Percentiles rank a stretch among this genome's conserved stretches.
phyloP scores from a whole-genome alignment of 371 early-diverging fungal genomes.

The Haplosporangium sp. region DNA sequence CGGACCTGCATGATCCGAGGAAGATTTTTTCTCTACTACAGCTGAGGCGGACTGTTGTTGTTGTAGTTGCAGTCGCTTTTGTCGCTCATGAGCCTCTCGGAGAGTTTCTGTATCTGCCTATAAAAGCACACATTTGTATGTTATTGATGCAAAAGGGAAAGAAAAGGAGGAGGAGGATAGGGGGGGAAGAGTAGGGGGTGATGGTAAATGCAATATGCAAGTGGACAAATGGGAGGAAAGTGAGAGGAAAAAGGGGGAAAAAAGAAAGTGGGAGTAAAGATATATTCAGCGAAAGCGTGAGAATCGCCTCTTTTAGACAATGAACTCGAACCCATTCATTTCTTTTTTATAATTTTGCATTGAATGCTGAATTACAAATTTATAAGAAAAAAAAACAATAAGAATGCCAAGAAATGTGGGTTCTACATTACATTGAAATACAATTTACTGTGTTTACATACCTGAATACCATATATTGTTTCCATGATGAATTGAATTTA shows the following conservation, averaged over 20 bases:
- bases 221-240: neutral
- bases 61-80: slow-evolving; percentile 29
- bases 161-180: neutral
- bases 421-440: no score
- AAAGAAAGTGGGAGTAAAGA: neutral
- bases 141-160: no score
- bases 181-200: slow-evolving; percentile 7
- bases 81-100: slow-evolving; percentile 49
- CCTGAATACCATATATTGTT: slow-evolving; percentile 55
- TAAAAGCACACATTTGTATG: neutral
- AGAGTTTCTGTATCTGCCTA: slow-evolving; percentile 47
- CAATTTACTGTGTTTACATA: neutral
- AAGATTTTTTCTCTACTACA: no score
- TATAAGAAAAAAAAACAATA: neutral
- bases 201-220: neutral
- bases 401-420: neutral
- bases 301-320: neutral
- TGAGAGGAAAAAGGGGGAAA: neutral
- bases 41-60: slow-evolving; percentile 22
- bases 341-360: no score
- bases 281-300: neutral
- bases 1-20: neutral
- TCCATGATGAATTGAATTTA: slow-evolving; percentile 23
- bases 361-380: no score
- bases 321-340: no score